Evolutionary conservation across 139 green algal species (phyloP), one percentile per base, ranked within the genome.

Genomic region (Nannochloris sp.): DNA sequence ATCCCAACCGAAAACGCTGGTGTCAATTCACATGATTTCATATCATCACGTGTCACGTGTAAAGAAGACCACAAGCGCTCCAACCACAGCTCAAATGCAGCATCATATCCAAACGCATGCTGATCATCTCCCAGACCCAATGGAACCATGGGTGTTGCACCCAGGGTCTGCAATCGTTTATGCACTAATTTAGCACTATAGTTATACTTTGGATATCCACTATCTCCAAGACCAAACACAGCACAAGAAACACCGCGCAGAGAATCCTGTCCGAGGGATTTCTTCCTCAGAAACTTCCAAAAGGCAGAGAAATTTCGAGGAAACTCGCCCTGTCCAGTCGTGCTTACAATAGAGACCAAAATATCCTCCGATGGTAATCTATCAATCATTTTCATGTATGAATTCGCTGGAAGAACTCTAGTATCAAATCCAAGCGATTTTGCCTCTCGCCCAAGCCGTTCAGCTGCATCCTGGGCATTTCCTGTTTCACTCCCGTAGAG

Each of bases 201-300:
- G 60, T 97, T 97, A 80, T 88, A 98, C 45, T 95, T 83, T 3
- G 80, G 63, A 70, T 98, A 98, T 16, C 81, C 75, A 57, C 70
- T 75, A 76, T 98, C 93, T 0, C 93, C 93, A 16, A 98, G 75
- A 1, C 93, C 93, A 82, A 98, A 98, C 14, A 96, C 87, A 9
- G 87, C 89, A 23, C 69, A 84, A 6, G 26, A 12, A 31, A 85
- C 17, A 5, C 29, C 62, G 1, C 48, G 28, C 57, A 98, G 72
- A 0, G 78, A 86, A 57, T 85, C 70, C 0, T 78, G 30, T 9
- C 83, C 72, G 59, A 98, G 79, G 66, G 50, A 80, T 50, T 88
- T 92, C 50, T 88, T 80, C 59, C 95, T 81, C 59, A 98, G 83
- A 66, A 91, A 90, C 30, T 69, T 74, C 93, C 93, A 98, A 59